Base-by-base conservation (phyloP, 2,329 filamentous ascomycete genomes). In the Aspergillus piperis region DNA sequence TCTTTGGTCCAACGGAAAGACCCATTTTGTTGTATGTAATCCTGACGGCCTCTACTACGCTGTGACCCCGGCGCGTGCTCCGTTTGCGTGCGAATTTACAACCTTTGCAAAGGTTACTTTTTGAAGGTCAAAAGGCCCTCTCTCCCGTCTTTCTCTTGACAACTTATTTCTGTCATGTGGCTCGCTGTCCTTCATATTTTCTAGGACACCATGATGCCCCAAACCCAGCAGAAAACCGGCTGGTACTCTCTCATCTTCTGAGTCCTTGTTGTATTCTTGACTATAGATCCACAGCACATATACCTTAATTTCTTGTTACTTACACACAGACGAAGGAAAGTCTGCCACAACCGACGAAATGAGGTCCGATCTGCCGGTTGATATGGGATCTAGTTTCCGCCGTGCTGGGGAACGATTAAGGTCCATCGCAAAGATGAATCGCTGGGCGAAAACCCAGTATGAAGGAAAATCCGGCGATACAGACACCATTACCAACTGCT, bases 51-150 rank as follows among this genome's bases (percentile, higher is more conserved):
- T 59, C 47, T 42, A 23, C 58, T 30, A 56, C 63, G 59, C 61
- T 67, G 65, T 74, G 71, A 73, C 66, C 67, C 61, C 64, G 65
- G 67, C 73, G 66, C 65, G 66, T 65, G 66, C 61, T 60, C 66
- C 66, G 66, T 68, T 69, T 69, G 65, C 66, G 64, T 69, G 60
- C 63, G 59, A 67, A 57, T 47, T 48, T 23, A 50, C 54, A 57
- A 38, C 39, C 66, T 49, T 59, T 30, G 44, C 49, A 44, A 36
- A 36, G 57, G 59, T 53, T 57, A 62, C 54, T 68, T 70, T 61
- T 71, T 72, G 57, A 69, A 68, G 65, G 66, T 70, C 71, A 73
- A 73, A 59, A 68, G 69, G 66, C 63, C 69, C 67, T 60, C 47
- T 50, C 32, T 53, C 51, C 60, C n/a, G 25, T 54, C 47, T 42